Evolutionary conservation across 2,329 filamentous ascomycete genomes (phyloP), one percentile per base, ranked within the genome.

Genomic region (Claviceps africana): DNA sequence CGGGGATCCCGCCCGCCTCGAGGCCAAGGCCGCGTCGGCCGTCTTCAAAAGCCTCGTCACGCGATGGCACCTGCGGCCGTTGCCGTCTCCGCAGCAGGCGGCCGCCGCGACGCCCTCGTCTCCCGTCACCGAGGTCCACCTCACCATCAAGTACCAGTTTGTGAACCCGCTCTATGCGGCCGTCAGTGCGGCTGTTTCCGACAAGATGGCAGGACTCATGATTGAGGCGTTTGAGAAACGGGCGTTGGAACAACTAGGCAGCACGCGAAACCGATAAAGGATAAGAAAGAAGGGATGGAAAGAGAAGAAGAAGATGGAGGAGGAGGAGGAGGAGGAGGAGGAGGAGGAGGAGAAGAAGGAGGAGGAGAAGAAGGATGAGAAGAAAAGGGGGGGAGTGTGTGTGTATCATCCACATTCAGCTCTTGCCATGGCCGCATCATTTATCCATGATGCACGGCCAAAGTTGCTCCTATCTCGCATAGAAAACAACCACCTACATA

Each of bases 191-290:
- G 84, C 86, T 35, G 83, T 93, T 25, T 88, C 88, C 57, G 85
- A 88, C 33, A 88, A 87, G 69, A 82, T 96, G 56, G 91, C 88
- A 1, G 82, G 81, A 4, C 75, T 86, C 57, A 95, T 98, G 89
- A 86, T 97, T 58, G 83, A 87, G 66, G 91, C 93, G 1, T 98
- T 98, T 72, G 90, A 96, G 71, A 79, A 80, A 67, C 77, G 86
- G 62, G 89, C 93, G 6, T 73, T 72, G 63, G 72, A 78, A 60
- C 62, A 61, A 50, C 55, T 69, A 7, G 58, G 47, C 17, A 21
- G 46, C 10, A 15, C 9, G 11, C 37, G 13, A 31, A 47, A 39
- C 10, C 30, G 4, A 17, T 42, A 3, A 40, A 31, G 6, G 11
- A 33, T 2, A 8, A 33, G 31, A 33, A 9, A 33, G 11, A 8